Conservation (phyloP, 352 stramenopile species). For the Phytophthora fragariae region DNA sequence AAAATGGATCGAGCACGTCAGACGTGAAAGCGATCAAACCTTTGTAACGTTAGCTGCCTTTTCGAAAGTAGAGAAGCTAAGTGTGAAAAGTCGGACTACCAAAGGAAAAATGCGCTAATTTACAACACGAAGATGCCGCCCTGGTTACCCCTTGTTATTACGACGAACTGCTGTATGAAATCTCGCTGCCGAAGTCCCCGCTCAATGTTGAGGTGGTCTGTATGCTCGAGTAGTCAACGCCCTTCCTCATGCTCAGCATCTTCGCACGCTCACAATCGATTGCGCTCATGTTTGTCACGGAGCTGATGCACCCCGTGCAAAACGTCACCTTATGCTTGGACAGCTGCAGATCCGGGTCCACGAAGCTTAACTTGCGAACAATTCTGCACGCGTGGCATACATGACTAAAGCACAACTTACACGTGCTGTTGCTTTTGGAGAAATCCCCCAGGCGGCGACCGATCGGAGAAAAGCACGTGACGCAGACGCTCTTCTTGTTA, state of each 20-base stretch:
- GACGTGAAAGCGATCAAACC: no score
- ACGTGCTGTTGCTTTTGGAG: conserved; percentile 17
- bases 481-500: conserved; percentile 26
- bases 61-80: no score
- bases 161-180: not conserved
- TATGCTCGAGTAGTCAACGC: conserved; percentile 8
- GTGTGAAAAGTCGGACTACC: no score
- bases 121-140: no score
- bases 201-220: conserved; percentile 20
- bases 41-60: no score
- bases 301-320: conserved; percentile 34
- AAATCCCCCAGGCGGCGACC: conserved; percentile 28
- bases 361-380: conserved; percentile 43
- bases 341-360: conserved; percentile 36
- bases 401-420: conserved; percentile 38
- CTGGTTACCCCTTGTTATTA: not conserved
- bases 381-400: conserved; percentile 40
- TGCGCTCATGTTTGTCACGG: conserved; percentile 20
- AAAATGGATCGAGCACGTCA: no score
- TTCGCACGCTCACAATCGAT: conserved; percentile 14
- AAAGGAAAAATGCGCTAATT: no score
- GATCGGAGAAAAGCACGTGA: conserved; percentile 16
- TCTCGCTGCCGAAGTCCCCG: conserved; percentile 8
- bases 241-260: conserved; percentile 19
- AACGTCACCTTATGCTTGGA: conserved; percentile 44